Percentiles rank a stretch among this genome's conserved stretches.
These are phyloP conservation scores for Eimeria necatrix DNA, from an alignment of 169 alveolate genomes.

Conservation along the genomic window DNA sequence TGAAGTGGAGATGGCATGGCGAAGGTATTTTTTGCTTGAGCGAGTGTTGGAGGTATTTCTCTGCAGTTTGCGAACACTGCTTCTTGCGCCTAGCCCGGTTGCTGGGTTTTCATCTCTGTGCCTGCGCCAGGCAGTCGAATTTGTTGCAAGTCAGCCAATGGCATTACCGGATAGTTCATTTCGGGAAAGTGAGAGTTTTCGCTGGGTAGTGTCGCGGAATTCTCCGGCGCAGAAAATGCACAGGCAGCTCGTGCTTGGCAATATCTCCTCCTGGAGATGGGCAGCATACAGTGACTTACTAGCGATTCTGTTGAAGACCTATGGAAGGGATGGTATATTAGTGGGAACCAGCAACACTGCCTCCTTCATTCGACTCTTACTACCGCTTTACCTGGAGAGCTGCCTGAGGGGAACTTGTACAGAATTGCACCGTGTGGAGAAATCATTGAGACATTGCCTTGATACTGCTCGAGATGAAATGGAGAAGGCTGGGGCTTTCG, in stretches of 20 bases:
- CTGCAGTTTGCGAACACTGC: slow-evolving; percentile 54
- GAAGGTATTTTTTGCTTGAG: slow-evolving; percentile 11
- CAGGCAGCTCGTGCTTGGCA: slow-evolving; percentile 6
- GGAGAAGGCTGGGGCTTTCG: background rate
- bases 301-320: slow-evolving; percentile 8
- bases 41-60: slow-evolving; percentile 38
- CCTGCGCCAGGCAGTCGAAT: slow-evolving; percentile 48
- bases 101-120: slow-evolving; percentile 52
- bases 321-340: slow-evolving; percentile 20
- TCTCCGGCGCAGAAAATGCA: background rate
- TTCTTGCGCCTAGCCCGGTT: slow-evolving; percentile 42
- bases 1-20: background rate
- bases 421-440: background rate
- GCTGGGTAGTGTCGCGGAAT: background rate
- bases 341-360: slow-evolving; percentile 36
- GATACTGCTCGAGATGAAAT: no score
- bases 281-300: slow-evolving; percentile 40
- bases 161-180: background rate
- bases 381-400: slow-evolving; percentile 47
- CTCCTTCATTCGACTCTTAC: slow-evolving; percentile 40
- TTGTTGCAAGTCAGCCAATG: slow-evolving; percentile 52
- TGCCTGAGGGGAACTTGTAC: slow-evolving; percentile 42
- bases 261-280: slow-evolving; percentile 46
- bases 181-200: background rate
- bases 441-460: background rate